These are phyloP conservation scores for Avena sativa DNA, from an alignment of 176 grass and related monocot species.

Conservation along the genomic window DNA sequence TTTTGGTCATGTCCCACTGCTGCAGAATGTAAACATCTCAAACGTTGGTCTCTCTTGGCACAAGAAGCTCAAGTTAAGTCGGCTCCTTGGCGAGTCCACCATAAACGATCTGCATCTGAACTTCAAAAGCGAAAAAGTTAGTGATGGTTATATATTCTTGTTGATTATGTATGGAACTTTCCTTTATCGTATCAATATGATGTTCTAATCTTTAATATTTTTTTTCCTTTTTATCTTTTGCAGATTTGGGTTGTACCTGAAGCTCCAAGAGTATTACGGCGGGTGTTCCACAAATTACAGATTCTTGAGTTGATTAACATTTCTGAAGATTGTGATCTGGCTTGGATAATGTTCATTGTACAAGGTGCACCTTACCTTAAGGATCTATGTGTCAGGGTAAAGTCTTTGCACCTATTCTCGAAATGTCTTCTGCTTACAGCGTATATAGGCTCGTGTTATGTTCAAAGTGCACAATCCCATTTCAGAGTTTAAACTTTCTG, in stretches of 20 bases:
- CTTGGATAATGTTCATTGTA: neutral
- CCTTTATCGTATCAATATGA: neutral
- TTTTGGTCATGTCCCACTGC: neutral
- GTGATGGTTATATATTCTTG: neutral
- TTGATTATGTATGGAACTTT: neutral
- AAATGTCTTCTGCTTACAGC: neutral
- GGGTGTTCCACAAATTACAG: neutral
- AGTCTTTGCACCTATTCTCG: neutral
- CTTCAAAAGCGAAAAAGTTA: neutral
- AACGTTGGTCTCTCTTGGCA: neutral
- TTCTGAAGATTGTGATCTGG: neutral
- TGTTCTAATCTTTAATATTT: neutral
- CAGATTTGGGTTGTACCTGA: slow-evolving; percentile 5
- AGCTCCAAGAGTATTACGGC: neutral
- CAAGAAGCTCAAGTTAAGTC: slow-evolving; percentile 3
- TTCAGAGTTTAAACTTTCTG: neutral
- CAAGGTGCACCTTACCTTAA: neutral
- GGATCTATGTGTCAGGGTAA: neutral
- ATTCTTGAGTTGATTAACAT: neutral
- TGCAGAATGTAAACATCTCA: neutral
- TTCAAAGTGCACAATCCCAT: neutral
- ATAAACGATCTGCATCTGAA: neutral
- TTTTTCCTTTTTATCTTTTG: neutral
- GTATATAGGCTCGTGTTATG: neutral
- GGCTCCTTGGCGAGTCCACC: neutral